Evolutionary conservation across 352 stramenopile genomes (phyloP).

Genomic region (Phytopythium delawarense): DNA sequence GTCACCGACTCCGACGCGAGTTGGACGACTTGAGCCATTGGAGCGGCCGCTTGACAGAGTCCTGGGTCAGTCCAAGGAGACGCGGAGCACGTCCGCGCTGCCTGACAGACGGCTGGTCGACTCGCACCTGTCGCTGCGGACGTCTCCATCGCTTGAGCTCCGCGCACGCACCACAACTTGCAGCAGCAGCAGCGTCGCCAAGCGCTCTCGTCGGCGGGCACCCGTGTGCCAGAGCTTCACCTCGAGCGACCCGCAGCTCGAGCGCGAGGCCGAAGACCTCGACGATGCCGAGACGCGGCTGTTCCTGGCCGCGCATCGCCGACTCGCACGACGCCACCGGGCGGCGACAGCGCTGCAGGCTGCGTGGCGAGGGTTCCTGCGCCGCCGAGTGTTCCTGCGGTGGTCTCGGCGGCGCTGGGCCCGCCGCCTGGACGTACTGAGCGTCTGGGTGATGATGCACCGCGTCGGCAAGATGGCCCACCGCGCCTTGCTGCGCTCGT

Average conservation of each 20-base stretch:
- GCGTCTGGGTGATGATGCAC: slow-evolving; percentile 45
- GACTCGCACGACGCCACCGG: slow-evolving; percentile 15
- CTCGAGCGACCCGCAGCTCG: slow-evolving; percentile 17
- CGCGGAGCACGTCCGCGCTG: slow-evolving; percentile 3
- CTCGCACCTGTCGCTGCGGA: neutral
- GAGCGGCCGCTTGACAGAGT: slow-evolving; percentile 1
- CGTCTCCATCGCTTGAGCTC: neutral
- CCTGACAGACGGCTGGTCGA: slow-evolving; percentile 4
- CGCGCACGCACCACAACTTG: slow-evolving; percentile 5
- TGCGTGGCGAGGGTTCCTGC: slow-evolving; percentile 46
- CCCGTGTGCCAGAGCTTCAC: neutral
- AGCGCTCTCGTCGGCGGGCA: neutral
- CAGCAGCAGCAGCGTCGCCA: neutral
- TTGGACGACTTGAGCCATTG: neutral
- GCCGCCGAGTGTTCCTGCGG: slow-evolving; percentile 31
- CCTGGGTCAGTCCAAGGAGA: neutral
- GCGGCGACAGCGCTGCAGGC: slow-evolving; percentile 44
- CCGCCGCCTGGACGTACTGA: slow-evolving; percentile 29
- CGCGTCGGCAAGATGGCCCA: slow-evolving; percentile 31
- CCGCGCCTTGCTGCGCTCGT: slow-evolving; percentile 27
- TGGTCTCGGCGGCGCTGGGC: slow-evolving; percentile 36
- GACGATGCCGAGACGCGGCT: slow-evolving; percentile 21
- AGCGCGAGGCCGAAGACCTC: slow-evolving; percentile 19
- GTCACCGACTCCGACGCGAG: slow-evolving; percentile 2
- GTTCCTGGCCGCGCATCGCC: slow-evolving; percentile 14